Conservation (phyloP, 805 yeast species). For the Cyberlindnera samutprakarnensis region DNA sequence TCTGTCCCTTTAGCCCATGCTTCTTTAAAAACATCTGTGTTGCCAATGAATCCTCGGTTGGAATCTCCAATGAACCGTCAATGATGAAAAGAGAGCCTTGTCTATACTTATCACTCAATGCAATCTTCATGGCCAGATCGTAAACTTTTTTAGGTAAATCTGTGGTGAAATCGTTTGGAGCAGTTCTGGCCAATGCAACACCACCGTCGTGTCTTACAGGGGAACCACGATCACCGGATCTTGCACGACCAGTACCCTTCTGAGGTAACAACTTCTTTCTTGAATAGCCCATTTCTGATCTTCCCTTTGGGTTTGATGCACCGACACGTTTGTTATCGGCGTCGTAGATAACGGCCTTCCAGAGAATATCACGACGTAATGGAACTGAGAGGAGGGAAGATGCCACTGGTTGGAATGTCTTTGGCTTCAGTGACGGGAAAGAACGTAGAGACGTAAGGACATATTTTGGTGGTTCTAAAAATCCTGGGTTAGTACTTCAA, state of each 20-base stretch:
- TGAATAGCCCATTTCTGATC: slow-evolving; percentile 80
- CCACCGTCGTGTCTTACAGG: slow-evolving; percentile 90
- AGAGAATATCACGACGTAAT: slow-evolving; percentile 81
- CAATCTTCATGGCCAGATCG: slow-evolving; percentile 68
- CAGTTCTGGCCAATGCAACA: slow-evolving; percentile 80
- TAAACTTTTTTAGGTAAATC: slow-evolving; percentile 69
- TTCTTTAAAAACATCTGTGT: slow-evolving; percentile 41
- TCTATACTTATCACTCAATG: slow-evolving; percentile 74
- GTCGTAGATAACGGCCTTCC: slow-evolving; percentile 93
- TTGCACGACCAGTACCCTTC: slow-evolving; percentile 92
- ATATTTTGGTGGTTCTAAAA: slow-evolving; percentile 50
- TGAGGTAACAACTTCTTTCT: slow-evolving; percentile 79
- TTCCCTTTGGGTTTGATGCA: slow-evolving; percentile 76
- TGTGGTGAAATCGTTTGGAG: slow-evolving; percentile 85
- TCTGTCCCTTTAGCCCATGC: slow-evolving; percentile 43
- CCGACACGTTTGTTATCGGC: slow-evolving; percentile 87
- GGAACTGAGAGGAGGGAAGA: slow-evolving; percentile 63
- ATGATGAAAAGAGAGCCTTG: slow-evolving; percentile 64
- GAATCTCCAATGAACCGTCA: slow-evolving; percentile 36
- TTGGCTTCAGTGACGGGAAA: slow-evolving; percentile 91
- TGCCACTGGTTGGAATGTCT: slow-evolving; percentile 68
- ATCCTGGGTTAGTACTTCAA: slow-evolving; percentile 8
- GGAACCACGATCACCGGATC: slow-evolving; percentile 93
- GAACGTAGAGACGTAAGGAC: slow-evolving; percentile 71
- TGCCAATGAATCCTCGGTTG: slow-evolving; percentile 34